These are phyloP conservation scores for Sclerotinia borealis DNA, from an alignment of 2,329 filamentous ascomycete species.

Conservation along the genomic window DNA sequence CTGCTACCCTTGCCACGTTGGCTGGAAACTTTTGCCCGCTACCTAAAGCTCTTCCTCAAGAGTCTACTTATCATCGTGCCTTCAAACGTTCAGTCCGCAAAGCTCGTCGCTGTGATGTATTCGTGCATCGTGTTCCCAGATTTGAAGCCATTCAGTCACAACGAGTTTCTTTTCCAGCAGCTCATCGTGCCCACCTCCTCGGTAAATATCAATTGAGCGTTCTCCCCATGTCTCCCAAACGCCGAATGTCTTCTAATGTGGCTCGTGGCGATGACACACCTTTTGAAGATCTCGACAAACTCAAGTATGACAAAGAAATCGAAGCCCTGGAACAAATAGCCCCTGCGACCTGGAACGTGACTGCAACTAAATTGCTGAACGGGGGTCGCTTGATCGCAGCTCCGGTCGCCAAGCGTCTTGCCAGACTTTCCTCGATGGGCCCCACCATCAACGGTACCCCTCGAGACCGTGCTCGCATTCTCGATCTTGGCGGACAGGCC, in stretches of 20 bases:
- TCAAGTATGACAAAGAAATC: constrained; percentile 68
- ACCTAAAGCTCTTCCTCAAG: constrained; percentile 48
- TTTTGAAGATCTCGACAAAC: constrained; percentile 55
- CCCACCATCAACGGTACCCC: constrained; percentile 39
- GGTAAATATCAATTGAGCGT: constrained; percentile 78
- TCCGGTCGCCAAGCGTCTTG: constrained; percentile 57
- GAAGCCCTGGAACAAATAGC: constrained; percentile 71
- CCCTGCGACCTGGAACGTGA: constrained; percentile 55
- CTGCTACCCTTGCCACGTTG: constrained; percentile 6
- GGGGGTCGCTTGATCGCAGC: constrained; percentile 59
- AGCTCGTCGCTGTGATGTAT: constrained; percentile 64
- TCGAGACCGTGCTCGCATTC: constrained; percentile 57
- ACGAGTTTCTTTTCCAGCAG: constrained; percentile 64
- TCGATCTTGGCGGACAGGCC: constrained; percentile 81
- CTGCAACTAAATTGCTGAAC: constrained; percentile 54
- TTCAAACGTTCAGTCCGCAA: constrained; percentile 70
- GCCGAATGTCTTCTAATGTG: constrained; percentile 65
- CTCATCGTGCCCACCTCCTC: constrained; percentile 74
- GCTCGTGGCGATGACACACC: constrained; percentile 64
- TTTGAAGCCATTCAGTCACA: constrained; percentile 85
- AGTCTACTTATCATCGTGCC: constrained; percentile 81
- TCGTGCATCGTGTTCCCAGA: constrained; percentile 76
- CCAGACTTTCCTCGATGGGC: constrained; percentile 46
- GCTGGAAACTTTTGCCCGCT: constrained; percentile 39
- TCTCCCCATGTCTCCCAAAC: constrained; percentile 62